A percentile compares a stretch with the other conserved stretches of the same genome.
Evolutionary conservation across 179 eudicot genomes (phyloP).

Genomic region (Silene noctiflora): DNA sequence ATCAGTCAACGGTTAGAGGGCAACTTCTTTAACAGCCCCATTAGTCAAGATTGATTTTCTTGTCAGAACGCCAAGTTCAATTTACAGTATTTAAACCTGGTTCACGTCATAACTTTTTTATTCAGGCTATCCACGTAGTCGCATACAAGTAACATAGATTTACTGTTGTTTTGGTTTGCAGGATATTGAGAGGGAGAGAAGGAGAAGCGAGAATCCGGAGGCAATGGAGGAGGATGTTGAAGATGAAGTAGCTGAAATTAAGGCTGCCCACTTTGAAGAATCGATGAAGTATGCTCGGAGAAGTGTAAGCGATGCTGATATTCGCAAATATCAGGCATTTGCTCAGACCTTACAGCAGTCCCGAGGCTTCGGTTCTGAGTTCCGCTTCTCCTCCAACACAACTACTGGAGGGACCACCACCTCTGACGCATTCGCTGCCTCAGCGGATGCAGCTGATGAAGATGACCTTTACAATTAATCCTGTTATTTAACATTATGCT

Average conservation of each 20-base stretch:
- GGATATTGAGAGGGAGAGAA: slow-evolving; percentile 76
- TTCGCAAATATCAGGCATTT: slow-evolving; percentile 82
- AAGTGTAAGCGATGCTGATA: slow-evolving; percentile 90
- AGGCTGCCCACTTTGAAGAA: slow-evolving; percentile 75
- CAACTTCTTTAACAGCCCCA: no score
- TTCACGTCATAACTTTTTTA: neutral
- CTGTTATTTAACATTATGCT: no score
- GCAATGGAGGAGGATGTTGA: slow-evolving; percentile 88
- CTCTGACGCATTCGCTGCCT: slow-evolving; percentile 56
- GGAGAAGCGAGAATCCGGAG: slow-evolving; percentile 65
- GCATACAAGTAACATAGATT: neutral
- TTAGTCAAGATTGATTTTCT: neutral
- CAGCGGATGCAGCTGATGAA: slow-evolving; percentile 73
- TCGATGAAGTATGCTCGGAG: slow-evolving; percentile 84
- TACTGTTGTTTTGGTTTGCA: slow-evolving; percentile 22
- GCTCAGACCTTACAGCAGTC: slow-evolving; percentile 90
- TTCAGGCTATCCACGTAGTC: no score
- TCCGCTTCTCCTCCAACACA: slow-evolving; percentile 46
- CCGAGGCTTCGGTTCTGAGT: slow-evolving; percentile 73
- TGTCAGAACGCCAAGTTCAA: neutral
- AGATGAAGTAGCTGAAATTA: slow-evolving; percentile 73
- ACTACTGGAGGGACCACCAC: slow-evolving; percentile 28
- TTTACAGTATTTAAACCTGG: neutral
- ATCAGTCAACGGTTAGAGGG: no score
- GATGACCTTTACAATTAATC: slow-evolving; percentile 71